Base-by-base conservation (phyloP, 345 rosid species). In the Firmiana major region DNA sequence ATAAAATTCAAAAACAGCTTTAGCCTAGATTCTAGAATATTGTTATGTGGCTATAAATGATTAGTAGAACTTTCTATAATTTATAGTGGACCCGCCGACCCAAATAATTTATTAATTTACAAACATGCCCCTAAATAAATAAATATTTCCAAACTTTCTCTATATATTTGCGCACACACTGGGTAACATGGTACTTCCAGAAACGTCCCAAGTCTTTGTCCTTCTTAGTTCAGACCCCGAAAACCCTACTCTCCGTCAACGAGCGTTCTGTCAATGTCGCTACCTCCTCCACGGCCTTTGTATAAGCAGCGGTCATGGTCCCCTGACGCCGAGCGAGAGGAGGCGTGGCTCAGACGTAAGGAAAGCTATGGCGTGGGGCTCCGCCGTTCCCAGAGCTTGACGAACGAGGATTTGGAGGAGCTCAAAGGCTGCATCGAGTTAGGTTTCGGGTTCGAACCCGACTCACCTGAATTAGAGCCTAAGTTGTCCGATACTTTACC, bases 321-420 rank as follows among this genome's bases (percentile, higher is more conserved):
- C 0, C 93, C 97, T 9, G 97, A 95, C 76, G 75, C 79, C 4
- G 84, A 81, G 58, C 86, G 97, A 6, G 97, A 95, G 48, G 94
- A 91, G 78, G 89, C 90, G 43, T 95, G 98, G 99, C 86, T 72
- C 34, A 73, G 92, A 53, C 82, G 85, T 63, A 88, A 88, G 67
- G 87, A 75, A 1, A 89, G 77, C 21, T 6, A 75, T 15, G 19
- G 77, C 11, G 22, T 4, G 1, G 21, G 79, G 5, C 81, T 19
- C 64, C 84, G 84, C 42, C 79, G 90, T 12, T 77, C 85, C 65
- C 83, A 80, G 75, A 92, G 94, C 84, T 87, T 93, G 1, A 88
- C 93, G 10, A 91, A 93, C 73, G 98, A 89, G 43, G 99, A 95
- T 78, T 68, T 95, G 13, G 89, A 88, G 63, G 99, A 95, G 89